phyloP scores from a whole-genome alignment of 495 filamentous ascomycete species.

The Annulohypoxylon nitens region DNA sequence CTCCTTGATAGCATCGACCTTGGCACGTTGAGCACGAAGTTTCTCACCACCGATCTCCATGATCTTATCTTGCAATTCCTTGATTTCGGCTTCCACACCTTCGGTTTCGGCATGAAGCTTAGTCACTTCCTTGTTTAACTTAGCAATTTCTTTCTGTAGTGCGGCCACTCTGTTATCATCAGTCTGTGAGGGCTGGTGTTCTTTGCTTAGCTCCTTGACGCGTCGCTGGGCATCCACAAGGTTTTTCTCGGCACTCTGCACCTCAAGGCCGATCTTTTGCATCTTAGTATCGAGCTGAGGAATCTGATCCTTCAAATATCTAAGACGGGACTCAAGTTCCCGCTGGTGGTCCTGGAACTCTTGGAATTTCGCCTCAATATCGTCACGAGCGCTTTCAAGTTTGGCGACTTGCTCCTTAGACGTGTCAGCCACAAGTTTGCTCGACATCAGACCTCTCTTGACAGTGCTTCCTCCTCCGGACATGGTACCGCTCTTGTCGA shows the following conservation, averaged over 20 bases:
- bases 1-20: slow-evolving; percentile 91
- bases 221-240: slow-evolving; percentile 85
- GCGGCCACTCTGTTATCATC: slow-evolving; percentile 78
- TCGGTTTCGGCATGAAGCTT: slow-evolving; percentile 84
- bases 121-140: slow-evolving; percentile 81
- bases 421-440: slow-evolving; percentile 86
- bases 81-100: slow-evolving; percentile 91
- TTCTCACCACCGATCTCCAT: slow-evolving; percentile 97
- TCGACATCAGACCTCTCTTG: slow-evolving; percentile 93
- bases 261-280: slow-evolving; percentile 90
- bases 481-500: slow-evolving; percentile 98
- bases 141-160: slow-evolving; percentile 81
- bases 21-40: slow-evolving; percentile 88
- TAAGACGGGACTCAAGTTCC: slow-evolving; percentile 78
- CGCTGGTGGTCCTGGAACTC: slow-evolving; percentile 83
- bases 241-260: slow-evolving; percentile 87
- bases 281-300: slow-evolving; percentile 89
- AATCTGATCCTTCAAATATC: slow-evolving; percentile 81
- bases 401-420: slow-evolving; percentile 89
- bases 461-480: slow-evolving; percentile 92
- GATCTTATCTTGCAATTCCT: slow-evolving; percentile 91
- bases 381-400: slow-evolving; percentile 87
- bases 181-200: slow-evolving; percentile 81
- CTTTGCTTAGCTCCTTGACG: slow-evolving; percentile 81
- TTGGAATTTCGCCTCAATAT: slow-evolving; percentile 81